These are phyloP conservation scores for Opeltia flavorubescens DNA, from an alignment of 495 filamentous ascomycete species.

Conservation along the genomic window DNA sequence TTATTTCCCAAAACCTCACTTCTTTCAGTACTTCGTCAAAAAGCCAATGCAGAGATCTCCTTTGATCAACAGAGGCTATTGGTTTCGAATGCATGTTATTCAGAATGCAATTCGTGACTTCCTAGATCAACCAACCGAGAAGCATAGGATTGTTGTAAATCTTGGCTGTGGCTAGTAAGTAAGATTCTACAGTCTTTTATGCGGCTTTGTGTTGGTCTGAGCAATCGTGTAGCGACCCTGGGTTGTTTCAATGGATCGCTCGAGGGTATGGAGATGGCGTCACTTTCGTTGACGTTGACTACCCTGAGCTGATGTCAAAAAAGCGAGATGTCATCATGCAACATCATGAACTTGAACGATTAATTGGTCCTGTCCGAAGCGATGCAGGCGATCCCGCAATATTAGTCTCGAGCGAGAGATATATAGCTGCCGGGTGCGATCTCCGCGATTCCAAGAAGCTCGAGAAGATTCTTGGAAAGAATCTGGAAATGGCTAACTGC, in stretches of 20 bases:
- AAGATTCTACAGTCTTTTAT: conserved; percentile 6
- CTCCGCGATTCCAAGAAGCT: conserved; percentile 49
- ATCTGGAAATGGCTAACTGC: conserved; percentile 40
- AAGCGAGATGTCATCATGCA: conserved; percentile 53
- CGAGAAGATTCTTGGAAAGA: conserved; percentile 35
- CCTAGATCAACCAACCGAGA: conserved; percentile 40
- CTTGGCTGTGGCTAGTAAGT: conserved; percentile 85
- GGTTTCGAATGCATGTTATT: conserved; percentile 70
- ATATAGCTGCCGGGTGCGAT: conserved; percentile 74
- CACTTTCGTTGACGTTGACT: conserved; percentile 79
- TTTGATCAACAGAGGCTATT: conserved; percentile 78
- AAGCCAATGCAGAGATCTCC: conserved; percentile 70
- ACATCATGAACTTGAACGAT: conserved; percentile 40
- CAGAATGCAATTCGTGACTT: conserved; percentile 60
- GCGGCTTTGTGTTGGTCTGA: conserved; percentile 6
- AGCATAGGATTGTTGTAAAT: conserved; percentile 66
- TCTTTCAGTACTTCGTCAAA: conserved; percentile 74
- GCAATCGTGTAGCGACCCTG: conserved; percentile 67
- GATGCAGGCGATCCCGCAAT: conserved; percentile 27
- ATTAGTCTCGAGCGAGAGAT: conserved; percentile 50
- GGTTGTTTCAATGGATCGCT: conserved; percentile 72
- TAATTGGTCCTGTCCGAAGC: conserved; percentile 36
- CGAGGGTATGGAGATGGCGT: conserved; percentile 39
- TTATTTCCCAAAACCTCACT: conserved; percentile 65
- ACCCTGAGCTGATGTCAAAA: conserved; percentile 59